phyloP scores from a whole-genome alignment of 1,139 yeast species.

The Yamadazyma diospyri region DNA sequence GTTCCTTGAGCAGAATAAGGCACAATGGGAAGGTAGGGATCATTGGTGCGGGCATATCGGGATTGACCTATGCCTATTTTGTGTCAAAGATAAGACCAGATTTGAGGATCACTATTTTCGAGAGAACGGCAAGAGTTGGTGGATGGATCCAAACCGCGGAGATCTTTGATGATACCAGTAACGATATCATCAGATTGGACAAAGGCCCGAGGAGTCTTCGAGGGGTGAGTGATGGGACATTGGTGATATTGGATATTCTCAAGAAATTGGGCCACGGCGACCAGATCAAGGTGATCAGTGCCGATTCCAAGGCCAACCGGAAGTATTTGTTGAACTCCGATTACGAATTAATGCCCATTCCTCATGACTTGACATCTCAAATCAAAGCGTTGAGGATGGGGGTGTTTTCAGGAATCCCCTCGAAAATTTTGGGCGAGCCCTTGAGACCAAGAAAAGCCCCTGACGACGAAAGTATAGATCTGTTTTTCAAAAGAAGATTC shows the following conservation, averaged over 20 bases:
- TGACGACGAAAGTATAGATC: constrained; percentile 68
- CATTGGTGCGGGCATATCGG: constrained; percentile 87
- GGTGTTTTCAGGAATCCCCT: constrained; percentile 25
- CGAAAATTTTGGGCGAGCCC: constrained; percentile 41
- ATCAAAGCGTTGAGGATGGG: constrained; percentile 43
- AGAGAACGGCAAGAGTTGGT: constrained; percentile 54
- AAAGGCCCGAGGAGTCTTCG: constrained; percentile 76
- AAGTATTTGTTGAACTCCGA: constrained; percentile 51
- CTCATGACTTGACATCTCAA: constrained; percentile 39
- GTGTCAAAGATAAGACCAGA: constrained; percentile 70
- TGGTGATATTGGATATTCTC: constrained; percentile 57
- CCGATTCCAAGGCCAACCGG: constrained; percentile 53
- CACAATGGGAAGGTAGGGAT: constrained; percentile 58
- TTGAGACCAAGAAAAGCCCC: constrained; percentile 24
- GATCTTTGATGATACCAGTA: constrained; percentile 7
- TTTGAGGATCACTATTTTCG: constrained; percentile 59
- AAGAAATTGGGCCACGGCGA: constrained; percentile 38
- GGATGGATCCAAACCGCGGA: constrained; percentile 71
- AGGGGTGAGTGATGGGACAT: constrained; percentile 65
- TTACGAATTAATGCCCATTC: constrained; percentile 48
- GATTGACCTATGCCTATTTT: constrained; percentile 75
- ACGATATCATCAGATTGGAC: constrained; percentile 35
- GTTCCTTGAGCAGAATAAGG: constrained; percentile 1
- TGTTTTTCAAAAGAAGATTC: constrained; percentile 67
- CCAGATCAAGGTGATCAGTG: constrained; percentile 47